Conservation (phyloP, 306 rosid species). For the Cucurbita maxima region DNA sequence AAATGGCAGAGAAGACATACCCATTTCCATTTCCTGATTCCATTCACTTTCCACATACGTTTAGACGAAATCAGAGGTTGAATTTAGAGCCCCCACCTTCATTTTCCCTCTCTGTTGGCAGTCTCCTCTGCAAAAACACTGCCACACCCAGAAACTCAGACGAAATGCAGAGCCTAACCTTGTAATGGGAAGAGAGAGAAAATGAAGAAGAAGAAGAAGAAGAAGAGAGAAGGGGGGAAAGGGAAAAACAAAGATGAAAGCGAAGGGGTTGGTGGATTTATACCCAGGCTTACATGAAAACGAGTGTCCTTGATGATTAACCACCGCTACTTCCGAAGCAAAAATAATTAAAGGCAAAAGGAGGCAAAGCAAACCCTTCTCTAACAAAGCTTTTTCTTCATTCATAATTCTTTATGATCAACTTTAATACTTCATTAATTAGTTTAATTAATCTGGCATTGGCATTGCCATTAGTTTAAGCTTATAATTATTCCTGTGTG, state of each 20-base stretch:
- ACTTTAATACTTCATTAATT: background rate
- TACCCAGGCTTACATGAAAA: conserved; percentile 79
- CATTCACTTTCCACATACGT: conserved; percentile 37
- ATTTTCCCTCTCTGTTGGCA: conserved; percentile 11
- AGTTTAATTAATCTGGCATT: conserved; percentile 1
- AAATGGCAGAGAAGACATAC: conserved; percentile 58
- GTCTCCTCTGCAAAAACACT: conserved; percentile 24
- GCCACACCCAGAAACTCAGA: conserved; percentile 15
- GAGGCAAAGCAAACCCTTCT: conserved; percentile 4
- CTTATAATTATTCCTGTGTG: conserved; percentile 29
- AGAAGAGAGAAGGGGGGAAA: conserved; percentile 1
- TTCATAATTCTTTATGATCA: conserved; percentile 4
- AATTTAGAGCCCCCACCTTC: conserved; percentile 10
- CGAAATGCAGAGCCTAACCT: background rate
- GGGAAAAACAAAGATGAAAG: background rate
- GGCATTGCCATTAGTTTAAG: conserved; percentile 19
- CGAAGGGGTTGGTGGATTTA: conserved; percentile 4
- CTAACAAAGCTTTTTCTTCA: conserved; percentile 10
- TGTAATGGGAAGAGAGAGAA: background rate
- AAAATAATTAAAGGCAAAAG: conserved; percentile 16
- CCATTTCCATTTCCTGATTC: conserved; percentile 79
- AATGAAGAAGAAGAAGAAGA: background rate
- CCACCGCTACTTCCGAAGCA: conserved; percentile 70
- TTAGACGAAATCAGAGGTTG: conserved; percentile 25
- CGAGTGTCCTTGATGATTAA: conserved; percentile 86